Percentiles rank a stretch among this genome's conserved stretches.
Evolutionary conservation across 2,329 filamentous ascomycete species (phyloP).

Genomic region (Cladophialophora bantiana): DNA sequence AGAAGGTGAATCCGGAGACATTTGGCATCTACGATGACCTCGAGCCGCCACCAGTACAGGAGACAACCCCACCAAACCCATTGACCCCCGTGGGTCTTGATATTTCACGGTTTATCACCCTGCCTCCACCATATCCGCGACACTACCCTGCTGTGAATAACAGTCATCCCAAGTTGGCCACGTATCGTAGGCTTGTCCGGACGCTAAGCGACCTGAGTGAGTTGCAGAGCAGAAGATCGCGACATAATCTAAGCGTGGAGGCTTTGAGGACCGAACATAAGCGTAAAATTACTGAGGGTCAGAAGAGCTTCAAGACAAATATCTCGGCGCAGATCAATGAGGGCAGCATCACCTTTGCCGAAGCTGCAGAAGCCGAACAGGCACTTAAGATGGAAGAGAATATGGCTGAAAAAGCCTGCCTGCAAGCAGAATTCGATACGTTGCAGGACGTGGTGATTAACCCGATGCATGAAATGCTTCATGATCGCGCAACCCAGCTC

Average conservation of each 20-base stretch:
- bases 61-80: constrained; percentile 3
- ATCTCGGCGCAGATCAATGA: constrained; percentile 80
- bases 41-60: constrained; percentile 1
- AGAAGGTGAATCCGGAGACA: constrained; percentile 56
- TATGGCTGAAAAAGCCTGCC: constrained; percentile 71
- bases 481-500: constrained; percentile 74
- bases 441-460: constrained; percentile 85
- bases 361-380: constrained; percentile 81
- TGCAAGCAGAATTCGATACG: constrained; percentile 80
- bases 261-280: constrained; percentile 61
- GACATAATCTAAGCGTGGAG: constrained; percentile 59
- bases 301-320: constrained; percentile 72
- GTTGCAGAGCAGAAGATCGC: constrained; percentile 69
- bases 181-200: constrained; percentile 76
- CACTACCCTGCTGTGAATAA: constrained; percentile 97
- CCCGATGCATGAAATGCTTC: constrained; percentile 81
- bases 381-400: constrained; percentile 76
- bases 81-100: constrained; percentile 68
- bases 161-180: constrained; percentile 85
- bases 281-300: constrained; percentile 64
- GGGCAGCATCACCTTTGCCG: constrained; percentile 80
- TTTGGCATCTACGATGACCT: constrained; percentile 36
- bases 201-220: constrained; percentile 76
- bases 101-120: constrained; percentile 87
- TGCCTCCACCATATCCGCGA: constrained; percentile 91